These are phyloP conservation scores for Globisporangium emineosum DNA, from an alignment of 352 stramenopile species.

Conservation along the genomic window DNA sequence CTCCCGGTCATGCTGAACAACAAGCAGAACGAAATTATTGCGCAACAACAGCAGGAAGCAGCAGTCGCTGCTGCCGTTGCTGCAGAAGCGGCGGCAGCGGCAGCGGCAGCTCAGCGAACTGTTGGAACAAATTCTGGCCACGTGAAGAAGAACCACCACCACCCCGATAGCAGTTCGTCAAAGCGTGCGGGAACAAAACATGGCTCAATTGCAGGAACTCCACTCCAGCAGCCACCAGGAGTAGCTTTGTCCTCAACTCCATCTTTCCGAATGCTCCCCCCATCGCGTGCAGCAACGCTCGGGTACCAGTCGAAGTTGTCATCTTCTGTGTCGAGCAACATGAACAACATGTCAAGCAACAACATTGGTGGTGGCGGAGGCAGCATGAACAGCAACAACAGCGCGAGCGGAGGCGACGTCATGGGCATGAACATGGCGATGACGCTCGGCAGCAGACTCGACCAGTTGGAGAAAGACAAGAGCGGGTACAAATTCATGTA, in stretches of 20 bases:
- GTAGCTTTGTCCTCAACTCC: conserved; percentile 5
- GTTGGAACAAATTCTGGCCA: conserved; percentile 1
- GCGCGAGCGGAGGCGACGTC: conserved; percentile 9
- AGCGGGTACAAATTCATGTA: conserved; percentile 30
- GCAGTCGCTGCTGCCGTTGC: conserved; percentile 21
- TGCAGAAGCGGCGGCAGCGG: conserved; percentile 6
- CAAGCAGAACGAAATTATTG: conserved; percentile 40
- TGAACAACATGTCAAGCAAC: conserved; percentile 18
- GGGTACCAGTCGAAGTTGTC: conserved; percentile 21
- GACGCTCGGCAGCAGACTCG: conserved; percentile 65
- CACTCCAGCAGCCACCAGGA: conserved; percentile 9
- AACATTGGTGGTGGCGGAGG: conserved; percentile 19
- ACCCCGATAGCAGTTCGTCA: neutral
- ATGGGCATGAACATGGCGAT: conserved; percentile 22
- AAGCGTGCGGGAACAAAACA: conserved; percentile 15
- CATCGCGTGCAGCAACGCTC: conserved; percentile 25
- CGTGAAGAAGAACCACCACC: conserved; percentile 18
- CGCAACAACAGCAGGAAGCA: conserved; percentile 27
- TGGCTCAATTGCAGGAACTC: conserved; percentile 15
- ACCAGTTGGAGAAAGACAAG: conserved; percentile 74
- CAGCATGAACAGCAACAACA: conserved; percentile 16
- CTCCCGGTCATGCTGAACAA: conserved; percentile 57
- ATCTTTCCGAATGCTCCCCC: conserved; percentile 18
- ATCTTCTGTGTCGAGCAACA: conserved; percentile 29
- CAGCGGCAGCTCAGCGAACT: conserved; percentile 12